These are phyloP conservation scores for Scedosporium dehoogii DNA, from an alignment of 2,329 filamentous ascomycete species.

Conservation along the genomic window DNA sequence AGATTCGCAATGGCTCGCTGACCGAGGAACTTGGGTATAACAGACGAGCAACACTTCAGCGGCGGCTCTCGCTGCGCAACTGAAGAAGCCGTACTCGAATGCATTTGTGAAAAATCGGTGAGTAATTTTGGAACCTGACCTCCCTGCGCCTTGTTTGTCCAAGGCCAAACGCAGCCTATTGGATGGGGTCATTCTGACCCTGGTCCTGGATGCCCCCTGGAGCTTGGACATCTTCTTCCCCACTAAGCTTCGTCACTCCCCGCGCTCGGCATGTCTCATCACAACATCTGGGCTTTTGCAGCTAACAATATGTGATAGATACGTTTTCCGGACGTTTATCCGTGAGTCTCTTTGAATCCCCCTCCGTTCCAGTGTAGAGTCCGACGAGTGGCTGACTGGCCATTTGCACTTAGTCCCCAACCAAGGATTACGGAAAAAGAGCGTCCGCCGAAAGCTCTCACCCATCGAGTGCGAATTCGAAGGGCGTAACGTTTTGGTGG, in stretches of 20 bases:
- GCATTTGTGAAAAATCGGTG: constrained; percentile 77
- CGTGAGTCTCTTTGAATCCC: neutral
- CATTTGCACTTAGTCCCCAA: constrained; percentile 34
- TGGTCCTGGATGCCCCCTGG: too few species aligned
- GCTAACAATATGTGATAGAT: constrained; percentile 21
- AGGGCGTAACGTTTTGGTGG: constrained; percentile 68
- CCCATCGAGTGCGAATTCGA: constrained; percentile 79
- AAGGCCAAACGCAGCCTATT: too few species aligned
- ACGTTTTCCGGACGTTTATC: constrained; percentile 81
- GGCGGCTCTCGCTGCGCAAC: constrained; percentile 60
- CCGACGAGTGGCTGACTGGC: too few species aligned
- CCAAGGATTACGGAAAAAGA: constrained; percentile 71
- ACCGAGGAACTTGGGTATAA: neutral
- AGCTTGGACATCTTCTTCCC: too few species aligned
- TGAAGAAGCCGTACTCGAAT: constrained; percentile 69
- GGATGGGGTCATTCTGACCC: too few species aligned
- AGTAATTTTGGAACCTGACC: too few species aligned
- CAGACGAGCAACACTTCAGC: constrained; percentile 69
- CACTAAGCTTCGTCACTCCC: too few species aligned
- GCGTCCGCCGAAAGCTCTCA: constrained; percentile 81
- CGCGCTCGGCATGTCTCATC: too few species aligned
- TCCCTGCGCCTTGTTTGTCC: too few species aligned
- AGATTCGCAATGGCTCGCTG: neutral
- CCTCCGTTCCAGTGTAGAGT: too few species aligned
- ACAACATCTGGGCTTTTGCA: too few species aligned